These are phyloP conservation scores for Dactylis glomerata DNA, from an alignment of 176 grass and related monocot genomes.

Conservation along the genomic window DNA sequence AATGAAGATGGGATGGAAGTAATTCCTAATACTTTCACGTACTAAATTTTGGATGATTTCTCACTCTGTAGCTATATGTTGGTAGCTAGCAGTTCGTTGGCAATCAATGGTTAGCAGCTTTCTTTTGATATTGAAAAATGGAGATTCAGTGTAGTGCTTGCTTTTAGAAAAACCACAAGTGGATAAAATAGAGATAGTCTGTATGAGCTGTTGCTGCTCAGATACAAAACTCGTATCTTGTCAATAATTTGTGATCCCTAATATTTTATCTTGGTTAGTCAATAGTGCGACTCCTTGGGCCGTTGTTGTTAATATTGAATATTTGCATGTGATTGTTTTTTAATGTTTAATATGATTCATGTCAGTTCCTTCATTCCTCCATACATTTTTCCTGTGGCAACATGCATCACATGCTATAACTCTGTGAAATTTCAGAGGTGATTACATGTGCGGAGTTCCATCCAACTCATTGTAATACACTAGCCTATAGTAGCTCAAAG, in stretches of 20 bases:
- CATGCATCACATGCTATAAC: conserved; percentile 34
- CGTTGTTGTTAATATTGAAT: conserved; percentile 7
- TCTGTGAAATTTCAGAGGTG: conserved; percentile 75
- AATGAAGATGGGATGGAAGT: conserved; percentile 16
- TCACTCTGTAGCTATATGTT: conserved; percentile 1
- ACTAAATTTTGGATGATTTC: background rate
- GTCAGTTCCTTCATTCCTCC: background rate
- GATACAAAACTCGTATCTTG: background rate
- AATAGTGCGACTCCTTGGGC: conserved; percentile 5
- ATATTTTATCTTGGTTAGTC: conserved; percentile 21
- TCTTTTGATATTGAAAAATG: background rate
- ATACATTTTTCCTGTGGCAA: conserved; percentile 3
- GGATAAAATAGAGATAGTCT: conserved; percentile 1
- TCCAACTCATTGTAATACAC: conserved; percentile 77
- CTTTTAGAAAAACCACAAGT: conserved; percentile 16
- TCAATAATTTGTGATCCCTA: conserved; percentile 8
- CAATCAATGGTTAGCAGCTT: background rate
- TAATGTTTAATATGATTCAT: conserved; percentile 14
- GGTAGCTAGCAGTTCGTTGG: background rate
- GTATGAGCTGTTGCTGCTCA: background rate
- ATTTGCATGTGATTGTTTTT: background rate
- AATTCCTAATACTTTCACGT: conserved; percentile 6
- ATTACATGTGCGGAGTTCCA: conserved; percentile 95
- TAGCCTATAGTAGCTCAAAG: conserved; percentile 96
- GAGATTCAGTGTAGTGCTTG: background rate